These are phyloP conservation scores for Leccinum variabile DNA, from an alignment of 1,284 basidiomycete species.

Conservation along the genomic window DNA sequence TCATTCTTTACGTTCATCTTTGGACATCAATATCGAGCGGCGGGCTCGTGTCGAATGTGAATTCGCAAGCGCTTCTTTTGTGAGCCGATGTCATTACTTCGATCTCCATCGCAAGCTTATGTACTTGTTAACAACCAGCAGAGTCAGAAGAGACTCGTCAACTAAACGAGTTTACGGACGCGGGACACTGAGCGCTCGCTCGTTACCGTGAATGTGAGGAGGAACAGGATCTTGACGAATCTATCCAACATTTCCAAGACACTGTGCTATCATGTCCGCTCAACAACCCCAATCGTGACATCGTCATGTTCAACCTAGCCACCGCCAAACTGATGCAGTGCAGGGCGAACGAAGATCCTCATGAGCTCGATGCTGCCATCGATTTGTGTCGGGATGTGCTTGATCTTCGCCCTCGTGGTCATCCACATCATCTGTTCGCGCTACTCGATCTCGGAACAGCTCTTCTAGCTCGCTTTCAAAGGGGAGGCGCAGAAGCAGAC, in stretches of 20 bases:
- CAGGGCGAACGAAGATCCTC: neutral
- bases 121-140: neutral
- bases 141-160: neutral
- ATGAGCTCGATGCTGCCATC: neutral
- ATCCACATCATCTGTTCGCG: neutral
- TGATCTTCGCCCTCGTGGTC: neutral
- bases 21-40: neutral
- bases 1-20: neutral
- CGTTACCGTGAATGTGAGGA: neutral
- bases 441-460: neutral
- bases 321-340: neutral
- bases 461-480: neutral
- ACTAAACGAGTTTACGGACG: neutral
- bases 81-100: neutral
- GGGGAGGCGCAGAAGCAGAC: neutral
- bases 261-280: neutral
- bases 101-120: neutral
- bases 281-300: no score
- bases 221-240: neutral
- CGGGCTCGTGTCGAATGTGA: neutral
- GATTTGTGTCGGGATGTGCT: neutral
- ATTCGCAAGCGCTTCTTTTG: neutral
- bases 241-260: neutral
- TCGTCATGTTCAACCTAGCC: neutral
- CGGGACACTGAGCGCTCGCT: neutral